Base-by-base conservation (phyloP, 2,329 filamentous ascomycete species). In the Magnaporthiopsis poae region DNA sequence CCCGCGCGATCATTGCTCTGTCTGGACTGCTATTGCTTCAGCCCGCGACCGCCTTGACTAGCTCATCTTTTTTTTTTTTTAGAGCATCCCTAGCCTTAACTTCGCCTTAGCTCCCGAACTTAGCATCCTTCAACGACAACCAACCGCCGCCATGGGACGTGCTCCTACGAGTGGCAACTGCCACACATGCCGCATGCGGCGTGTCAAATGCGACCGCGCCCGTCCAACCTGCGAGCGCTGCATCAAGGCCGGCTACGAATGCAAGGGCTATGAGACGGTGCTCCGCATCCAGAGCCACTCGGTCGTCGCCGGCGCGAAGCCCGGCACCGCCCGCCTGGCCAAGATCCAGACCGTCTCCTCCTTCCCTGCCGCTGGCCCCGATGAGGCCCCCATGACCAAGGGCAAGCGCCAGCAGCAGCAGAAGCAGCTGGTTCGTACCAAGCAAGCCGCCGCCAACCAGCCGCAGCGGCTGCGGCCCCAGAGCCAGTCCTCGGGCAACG, bases 131-230 rank as follows among this genome's bases (percentile, higher is more conserved):
- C 46, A 12, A 25, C 60, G 31, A 25, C 60, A 27, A 21, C 25
- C n/a, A 59, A 15, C 31, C 31, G 31, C 62, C 59, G 60, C 63
- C 46, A 74, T 73, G 71, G 71, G 71, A 35, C 69, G 71, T 21
- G 70, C 70, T 13, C 72, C 71, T 52, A 73, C 70, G 12, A 73
- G 72, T 65, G 71, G 71, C 46, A 72, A 72, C 67, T 73, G 71
- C 69, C 71, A 72, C 67, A 73, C 71, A 8, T 73, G 72, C 67
- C 69, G 72, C 60, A 69, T 70, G 68, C 63, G 72, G 33, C 72
- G 72, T 35, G 70, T 73, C 64, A 73, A 73, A 65, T 73, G 72
- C 63, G 72, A 73, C 66, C 70, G 72, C 66, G 69, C 68, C 29
- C 69, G 66, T 36, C 72, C 72, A 21, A 68, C 65, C 25, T 72